Percentiles rank a stretch among this genome's conserved stretches.
Evolutionary conservation across 2,329 filamentous ascomycete genomes (phyloP).

Genomic region (Juglanconis sp.): DNA sequence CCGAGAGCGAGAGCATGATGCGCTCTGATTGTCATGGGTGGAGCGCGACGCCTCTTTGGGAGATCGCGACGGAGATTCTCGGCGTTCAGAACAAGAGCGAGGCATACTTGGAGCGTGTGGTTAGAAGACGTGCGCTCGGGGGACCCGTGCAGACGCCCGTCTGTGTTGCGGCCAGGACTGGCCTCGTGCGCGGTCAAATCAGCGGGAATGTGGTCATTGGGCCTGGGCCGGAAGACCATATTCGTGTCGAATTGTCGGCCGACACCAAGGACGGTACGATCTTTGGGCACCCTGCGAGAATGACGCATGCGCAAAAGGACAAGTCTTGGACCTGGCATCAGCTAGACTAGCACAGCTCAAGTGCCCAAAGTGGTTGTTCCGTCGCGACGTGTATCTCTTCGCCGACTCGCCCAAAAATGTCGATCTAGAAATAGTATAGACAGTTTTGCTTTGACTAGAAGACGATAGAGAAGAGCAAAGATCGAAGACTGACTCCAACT

Average conservation of each 20-base stretch:
- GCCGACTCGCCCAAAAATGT: too few relatives aligned
- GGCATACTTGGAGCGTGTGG: background rate
- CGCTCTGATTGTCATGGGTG: conserved; percentile 26
- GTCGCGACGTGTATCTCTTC: too few relatives aligned
- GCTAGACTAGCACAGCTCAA: background rate
- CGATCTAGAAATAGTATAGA: too few relatives aligned
- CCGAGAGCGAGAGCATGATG: conserved; percentile 23
- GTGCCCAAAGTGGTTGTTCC: too few relatives aligned
- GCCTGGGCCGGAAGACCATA: background rate
- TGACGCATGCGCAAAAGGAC: background rate
- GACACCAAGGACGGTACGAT: background rate
- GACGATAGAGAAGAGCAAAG: too few relatives aligned
- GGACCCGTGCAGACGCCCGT: background rate
- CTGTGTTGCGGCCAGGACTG: background rate
- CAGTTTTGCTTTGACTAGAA: too few relatives aligned
- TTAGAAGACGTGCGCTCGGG: background rate
- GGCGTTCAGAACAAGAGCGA: background rate
- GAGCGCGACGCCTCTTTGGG: conserved; percentile 23
- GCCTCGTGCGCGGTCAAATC: background rate
- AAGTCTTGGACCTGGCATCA: background rate
- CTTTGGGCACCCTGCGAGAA: background rate
- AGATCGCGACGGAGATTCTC: conserved; percentile 21
- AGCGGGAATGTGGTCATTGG: background rate
- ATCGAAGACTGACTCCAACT: too few relatives aligned
- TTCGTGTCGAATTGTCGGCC: background rate